A percentile compares a stretch with the other conserved stretches of the same genome.
Conservation (phyloP, 2,329 filamentous ascomycete genomes). For the Cladosporium sp. region DNA sequence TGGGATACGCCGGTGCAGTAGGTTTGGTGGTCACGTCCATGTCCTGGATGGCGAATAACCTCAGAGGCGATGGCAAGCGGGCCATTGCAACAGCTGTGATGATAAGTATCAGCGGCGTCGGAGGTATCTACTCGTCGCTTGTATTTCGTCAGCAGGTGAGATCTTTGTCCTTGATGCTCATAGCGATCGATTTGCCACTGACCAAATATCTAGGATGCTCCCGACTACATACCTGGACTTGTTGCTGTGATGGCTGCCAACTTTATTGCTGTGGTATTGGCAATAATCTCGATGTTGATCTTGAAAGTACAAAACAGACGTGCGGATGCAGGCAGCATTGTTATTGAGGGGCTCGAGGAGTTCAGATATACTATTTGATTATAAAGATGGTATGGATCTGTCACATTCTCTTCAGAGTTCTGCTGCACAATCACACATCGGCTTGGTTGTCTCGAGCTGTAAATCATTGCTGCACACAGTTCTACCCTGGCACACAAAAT, state of each 20-base stretch:
- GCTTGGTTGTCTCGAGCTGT: no score
- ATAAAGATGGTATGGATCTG: no score
- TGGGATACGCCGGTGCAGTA: constrained; percentile 69
- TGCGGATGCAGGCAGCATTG: constrained; percentile 15
- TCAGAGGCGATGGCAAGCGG: constrained; percentile 34
- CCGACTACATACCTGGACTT: constrained; percentile 20
- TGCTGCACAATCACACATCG: no score
- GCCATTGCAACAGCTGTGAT: constrained; percentile 16
- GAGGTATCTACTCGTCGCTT: constrained; percentile 15
- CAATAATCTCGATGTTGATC: constrained; percentile 16
- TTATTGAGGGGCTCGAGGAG: constrained; percentile 17
- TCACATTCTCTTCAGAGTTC: no score
- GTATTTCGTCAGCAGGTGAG: constrained; percentile 17
- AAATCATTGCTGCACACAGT: no score
- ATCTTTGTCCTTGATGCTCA: constrained; percentile 54
- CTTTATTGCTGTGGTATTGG: constrained; percentile 1
- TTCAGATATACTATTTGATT: constrained; percentile 16
- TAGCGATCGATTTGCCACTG: constrained; percentile 15
- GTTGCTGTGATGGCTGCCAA: constrained; percentile 17
- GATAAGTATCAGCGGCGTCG: constrained; percentile 14
- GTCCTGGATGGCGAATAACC: constrained; percentile 79
- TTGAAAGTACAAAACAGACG: constrained; percentile 18
- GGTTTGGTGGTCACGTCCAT: constrained; percentile 68
- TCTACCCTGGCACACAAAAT: no score
- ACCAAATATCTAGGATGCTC: constrained; percentile 18